A percentile compares a stretch with the other conserved stretches of the same genome.
Evolutionary conservation across 2,329 filamentous ascomycete genomes (phyloP).

Genomic region (Fusarium circinatum): DNA sequence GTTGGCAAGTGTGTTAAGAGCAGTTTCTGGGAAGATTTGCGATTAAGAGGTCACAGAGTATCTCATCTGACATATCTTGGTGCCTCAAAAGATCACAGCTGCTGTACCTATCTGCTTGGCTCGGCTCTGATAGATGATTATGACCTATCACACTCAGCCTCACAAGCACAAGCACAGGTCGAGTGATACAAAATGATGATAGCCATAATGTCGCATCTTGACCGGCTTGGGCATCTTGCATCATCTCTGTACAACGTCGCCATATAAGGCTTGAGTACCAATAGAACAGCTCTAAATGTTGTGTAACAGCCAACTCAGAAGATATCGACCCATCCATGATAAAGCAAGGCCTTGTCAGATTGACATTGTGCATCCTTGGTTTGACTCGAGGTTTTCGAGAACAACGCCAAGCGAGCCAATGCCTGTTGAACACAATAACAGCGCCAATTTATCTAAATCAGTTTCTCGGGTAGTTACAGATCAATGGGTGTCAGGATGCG

Average conservation of each 20-base stretch:
- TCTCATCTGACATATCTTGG: not conserved
- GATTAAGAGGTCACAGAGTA: not conserved
- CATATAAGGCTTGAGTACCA: slow-evolving; percentile 24
- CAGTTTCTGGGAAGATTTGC: not conserved
- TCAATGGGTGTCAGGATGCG: slow-evolving; percentile 2
- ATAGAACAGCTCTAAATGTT: not conserved
- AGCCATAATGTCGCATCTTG: slow-evolving; percentile 23
- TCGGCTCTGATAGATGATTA: not conserved
- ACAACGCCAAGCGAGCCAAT: slow-evolving; percentile 16
- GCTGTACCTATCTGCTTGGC: not conserved
- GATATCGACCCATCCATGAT: slow-evolving; percentile 2
- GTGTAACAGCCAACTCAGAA: slow-evolving; percentile 33
- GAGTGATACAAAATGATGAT: slow-evolving; percentile 4
- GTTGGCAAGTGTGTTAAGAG: not conserved
- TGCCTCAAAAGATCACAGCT: not conserved
- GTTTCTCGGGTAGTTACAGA: slow-evolving; percentile 27
- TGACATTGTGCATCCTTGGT: not conserved
- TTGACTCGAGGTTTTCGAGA: slow-evolving; percentile 3
- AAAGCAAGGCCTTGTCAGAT: slow-evolving; percentile 17
- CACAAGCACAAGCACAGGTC: not conserved
- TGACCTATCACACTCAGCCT: not conserved
- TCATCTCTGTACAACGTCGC: slow-evolving; percentile 32
- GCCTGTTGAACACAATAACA: not conserved
- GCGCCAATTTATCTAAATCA: slow-evolving; percentile 16
- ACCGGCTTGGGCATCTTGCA: slow-evolving; percentile 19